A percentile compares a stretch with the other conserved stretches of the same genome.
Conservation (phyloP, 331 rosid genomes). For the Ulmus americana region DNA sequence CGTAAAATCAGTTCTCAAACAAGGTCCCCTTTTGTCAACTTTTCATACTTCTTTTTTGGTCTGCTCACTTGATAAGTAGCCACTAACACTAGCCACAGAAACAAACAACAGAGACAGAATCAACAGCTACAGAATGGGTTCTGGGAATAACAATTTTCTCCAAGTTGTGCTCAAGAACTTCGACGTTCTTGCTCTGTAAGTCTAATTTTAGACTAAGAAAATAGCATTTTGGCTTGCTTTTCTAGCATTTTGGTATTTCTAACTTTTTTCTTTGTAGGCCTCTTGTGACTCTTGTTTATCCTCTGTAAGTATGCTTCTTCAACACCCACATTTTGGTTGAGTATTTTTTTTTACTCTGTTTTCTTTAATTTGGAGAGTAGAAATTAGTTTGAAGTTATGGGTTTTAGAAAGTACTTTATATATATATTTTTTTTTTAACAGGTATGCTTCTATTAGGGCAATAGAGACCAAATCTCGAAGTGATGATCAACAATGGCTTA, state of each 20-base stretch:
- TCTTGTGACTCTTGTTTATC: conserved; percentile 70
- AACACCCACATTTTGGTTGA: not conserved
- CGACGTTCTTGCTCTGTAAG: conserved; percentile 85
- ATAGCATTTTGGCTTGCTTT: not conserved
- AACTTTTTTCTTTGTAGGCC: conserved; percentile 49
- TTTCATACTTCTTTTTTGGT: not conserved
- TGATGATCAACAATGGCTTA: conserved; percentile 94
- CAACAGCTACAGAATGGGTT: conserved; percentile 37
- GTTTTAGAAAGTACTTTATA: not conserved
- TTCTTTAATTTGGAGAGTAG: not conserved
- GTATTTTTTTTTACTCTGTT: not conserved
- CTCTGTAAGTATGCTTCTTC: conserved; percentile 59
- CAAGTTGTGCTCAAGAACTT: conserved; percentile 73
- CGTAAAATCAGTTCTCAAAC: conserved; percentile 27
- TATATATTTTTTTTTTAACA: conserved; percentile 19
- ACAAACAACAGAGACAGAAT: not conserved
- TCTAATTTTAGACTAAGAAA: not conserved
- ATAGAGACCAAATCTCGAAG: conserved; percentile 69
- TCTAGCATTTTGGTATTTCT: not conserved
- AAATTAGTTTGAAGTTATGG: not conserved
- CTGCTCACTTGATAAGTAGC: not conserved
- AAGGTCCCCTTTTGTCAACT: conserved; percentile 25
- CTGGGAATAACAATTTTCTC: conserved; percentile 50
- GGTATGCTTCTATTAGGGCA: conserved; percentile 80
- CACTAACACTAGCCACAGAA: no score